phyloP scores from a whole-genome alignment of 768 basidiomycete genomes.

The Crassisporium funariophilum region DNA sequence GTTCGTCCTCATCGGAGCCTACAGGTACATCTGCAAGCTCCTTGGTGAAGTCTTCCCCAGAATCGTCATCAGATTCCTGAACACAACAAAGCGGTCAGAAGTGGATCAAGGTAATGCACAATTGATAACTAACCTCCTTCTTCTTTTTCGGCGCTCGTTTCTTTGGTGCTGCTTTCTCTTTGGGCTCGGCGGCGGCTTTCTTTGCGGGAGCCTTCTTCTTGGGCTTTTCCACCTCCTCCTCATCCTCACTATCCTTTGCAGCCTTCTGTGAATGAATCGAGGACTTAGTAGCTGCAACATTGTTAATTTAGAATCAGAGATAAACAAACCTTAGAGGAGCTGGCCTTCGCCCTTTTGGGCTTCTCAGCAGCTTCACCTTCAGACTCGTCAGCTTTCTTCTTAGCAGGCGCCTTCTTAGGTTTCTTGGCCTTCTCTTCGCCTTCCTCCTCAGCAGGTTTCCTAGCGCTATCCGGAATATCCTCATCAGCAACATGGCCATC shows the following conservation, averaged over 20 bases:
- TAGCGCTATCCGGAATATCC: slow-evolving; percentile 78
- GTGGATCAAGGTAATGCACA: neutral
- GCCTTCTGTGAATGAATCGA: slow-evolving; percentile 13
- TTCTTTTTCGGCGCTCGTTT: slow-evolving; percentile 44
- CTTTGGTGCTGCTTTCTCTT: slow-evolving; percentile 42
- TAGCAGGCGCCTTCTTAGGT: slow-evolving; percentile 31
- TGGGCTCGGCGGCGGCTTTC: slow-evolving; percentile 42
- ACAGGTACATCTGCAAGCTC: slow-evolving; percentile 39
- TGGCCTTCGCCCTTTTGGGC: slow-evolving; percentile 48
- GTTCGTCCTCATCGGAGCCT: slow-evolving; percentile 29
- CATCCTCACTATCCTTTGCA: slow-evolving; percentile 20
- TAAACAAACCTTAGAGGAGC: slow-evolving; percentile 24
- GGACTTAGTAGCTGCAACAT: neutral
- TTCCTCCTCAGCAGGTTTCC: slow-evolving; percentile 53
- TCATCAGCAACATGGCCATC: slow-evolving; percentile 79
- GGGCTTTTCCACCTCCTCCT: slow-evolving; percentile 43
- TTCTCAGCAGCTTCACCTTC: slow-evolving; percentile 44
- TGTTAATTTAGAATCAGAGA: neutral
- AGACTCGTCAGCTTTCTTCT: slow-evolving; percentile 27
- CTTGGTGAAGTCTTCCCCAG: slow-evolving; percentile 47
- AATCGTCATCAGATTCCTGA: slow-evolving; percentile 18
- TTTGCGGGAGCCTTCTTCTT: slow-evolving; percentile 36
- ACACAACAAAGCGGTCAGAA: neutral
- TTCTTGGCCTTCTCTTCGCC: slow-evolving; percentile 55
- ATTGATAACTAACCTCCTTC: slow-evolving; percentile 17